Base-by-base conservation (phyloP, 768 basidiomycete genomes). In the Rhizopogon roseolus region DNA sequence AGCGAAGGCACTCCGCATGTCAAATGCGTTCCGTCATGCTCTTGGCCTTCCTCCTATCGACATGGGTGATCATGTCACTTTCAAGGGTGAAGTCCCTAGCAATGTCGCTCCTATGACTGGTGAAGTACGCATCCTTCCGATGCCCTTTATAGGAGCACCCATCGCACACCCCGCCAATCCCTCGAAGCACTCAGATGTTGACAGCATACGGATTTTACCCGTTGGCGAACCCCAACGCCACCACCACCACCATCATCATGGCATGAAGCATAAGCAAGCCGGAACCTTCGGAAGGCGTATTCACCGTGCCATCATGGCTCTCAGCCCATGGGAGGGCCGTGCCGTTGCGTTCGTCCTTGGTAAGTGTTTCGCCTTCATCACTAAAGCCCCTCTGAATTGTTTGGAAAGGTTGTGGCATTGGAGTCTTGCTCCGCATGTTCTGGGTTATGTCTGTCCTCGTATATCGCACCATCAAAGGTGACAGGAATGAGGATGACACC, bases 301-400 rank as follows among this genome's bases (percentile, higher is more conserved):
- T 57, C 81, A 85, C 62, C 71, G 70, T 52, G 85, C 89, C 2
- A 69, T 92, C 52, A 81, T 81, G 73, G 67, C 79, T 7, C 80
- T 93, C 14, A 87, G 89, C 11, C 82, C 82, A 17, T 92, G 90
- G 89, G 90, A 93, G 69, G 89, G 89, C 49, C 77, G 88, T 48
- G 82, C 84, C 9, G 84, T 93, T 14, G 84, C 91, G 4, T 93
- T 93, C 56, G 90, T 93, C 53, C 78, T 93, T 16, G 90, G 90
- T 82, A 49, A 61, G 81, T 75, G 29, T 4, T 32, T 17, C 29
- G 4, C 17, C 13, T 46, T 6, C 32, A 19, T 19, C 6, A 6
- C 13, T n/a, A 19, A 52, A 38, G 49, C 55, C 29, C 22, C 13
- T 39, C 45, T 54, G 52, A 32, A 32, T 58, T 19, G 1, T 4